These are phyloP conservation scores for Hepatocystis sp. DNA, from an alignment of 169 alveolate species.

Conservation along the genomic window DNA sequence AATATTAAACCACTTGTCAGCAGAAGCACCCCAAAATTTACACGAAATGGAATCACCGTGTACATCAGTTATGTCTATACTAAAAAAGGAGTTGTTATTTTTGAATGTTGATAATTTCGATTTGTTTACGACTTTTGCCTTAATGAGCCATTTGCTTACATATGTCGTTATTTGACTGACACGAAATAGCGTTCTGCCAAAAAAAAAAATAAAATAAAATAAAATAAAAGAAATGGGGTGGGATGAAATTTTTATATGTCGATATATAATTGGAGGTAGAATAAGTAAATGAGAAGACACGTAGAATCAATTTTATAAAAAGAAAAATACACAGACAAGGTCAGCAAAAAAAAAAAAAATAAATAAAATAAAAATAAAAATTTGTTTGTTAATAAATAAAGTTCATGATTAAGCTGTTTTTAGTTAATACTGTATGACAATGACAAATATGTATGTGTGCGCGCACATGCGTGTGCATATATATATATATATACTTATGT, in stretches of 20 bases:
- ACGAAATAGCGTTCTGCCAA: conserved; percentile 72
- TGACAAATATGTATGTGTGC: no score
- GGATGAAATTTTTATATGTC: no score
- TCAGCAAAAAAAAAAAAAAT: conserved; percentile 1
- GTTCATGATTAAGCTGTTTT: no score
- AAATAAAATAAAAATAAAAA: no score
- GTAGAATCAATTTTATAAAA: no score
- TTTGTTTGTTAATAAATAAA: no score
- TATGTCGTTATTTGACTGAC: conserved; percentile 83
- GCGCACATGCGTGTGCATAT: neutral
- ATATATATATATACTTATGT: neutral
- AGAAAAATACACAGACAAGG: no score
- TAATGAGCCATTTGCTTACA: conserved; percentile 83
- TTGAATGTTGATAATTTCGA: conserved; percentile 79
- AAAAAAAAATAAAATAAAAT: no score
- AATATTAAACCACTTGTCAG: conserved; percentile 80
- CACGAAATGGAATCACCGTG: conserved; percentile 84
- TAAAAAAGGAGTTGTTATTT: conserved; percentile 78
- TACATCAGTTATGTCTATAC: conserved; percentile 81
- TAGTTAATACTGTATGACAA: no score
- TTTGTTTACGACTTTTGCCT: conserved; percentile 83
- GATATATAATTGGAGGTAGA: no score
- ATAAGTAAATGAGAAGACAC: no score
- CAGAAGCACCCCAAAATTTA: conserved; percentile 86
- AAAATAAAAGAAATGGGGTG: no score